Evolutionary conservation across 2,329 filamentous ascomycete species (phyloP).

Genomic region (Colletotrichum orchidophilum): DNA sequence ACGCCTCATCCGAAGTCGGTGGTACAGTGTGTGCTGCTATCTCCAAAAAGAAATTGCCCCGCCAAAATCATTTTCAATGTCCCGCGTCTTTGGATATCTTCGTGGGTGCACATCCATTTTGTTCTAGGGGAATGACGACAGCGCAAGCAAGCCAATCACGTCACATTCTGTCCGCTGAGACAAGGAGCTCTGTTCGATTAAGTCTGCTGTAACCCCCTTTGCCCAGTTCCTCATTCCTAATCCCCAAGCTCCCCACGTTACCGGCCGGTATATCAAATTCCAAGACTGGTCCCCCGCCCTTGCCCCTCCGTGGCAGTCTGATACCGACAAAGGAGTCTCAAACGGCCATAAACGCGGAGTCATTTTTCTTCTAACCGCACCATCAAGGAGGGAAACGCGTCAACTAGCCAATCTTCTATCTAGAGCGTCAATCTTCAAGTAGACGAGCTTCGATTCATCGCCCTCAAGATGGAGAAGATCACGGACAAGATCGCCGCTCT

Average conservation of each 20-base stretch:
- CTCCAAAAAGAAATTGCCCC: constrained; percentile 21
- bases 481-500: constrained; percentile 94
- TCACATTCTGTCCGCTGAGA: constrained; percentile 1
- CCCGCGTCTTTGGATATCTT: constrained; percentile 28
- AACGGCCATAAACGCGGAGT: not conserved
- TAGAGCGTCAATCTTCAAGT: not conserved
- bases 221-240: not conserved
- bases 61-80: constrained; percentile 21
- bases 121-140: constrained; percentile 29
- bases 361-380: not conserved
- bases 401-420: not conserved
- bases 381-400: not conserved
- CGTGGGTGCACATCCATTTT: constrained; percentile 13
- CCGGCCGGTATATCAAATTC: constrained; percentile 15
- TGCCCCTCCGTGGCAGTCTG: constrained; percentile 23
- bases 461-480: constrained; percentile 78
- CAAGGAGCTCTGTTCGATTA: not conserved
- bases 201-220: constrained; percentile 1
- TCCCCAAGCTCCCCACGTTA: constrained; percentile 5
- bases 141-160: constrained; percentile 28
- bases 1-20: constrained; percentile 17
- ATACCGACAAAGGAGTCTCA: constrained; percentile 4
- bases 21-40: constrained; percentile 17
- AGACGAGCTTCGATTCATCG: not conserved
- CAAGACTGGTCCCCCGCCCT: constrained; percentile 8